A percentile compares a stretch with the other conserved stretches of the same genome.
These are phyloP conservation scores for Stereum hirsutum DNA, from an alignment of 1,284 basidiomycete species.

Conservation along the genomic window DNA sequence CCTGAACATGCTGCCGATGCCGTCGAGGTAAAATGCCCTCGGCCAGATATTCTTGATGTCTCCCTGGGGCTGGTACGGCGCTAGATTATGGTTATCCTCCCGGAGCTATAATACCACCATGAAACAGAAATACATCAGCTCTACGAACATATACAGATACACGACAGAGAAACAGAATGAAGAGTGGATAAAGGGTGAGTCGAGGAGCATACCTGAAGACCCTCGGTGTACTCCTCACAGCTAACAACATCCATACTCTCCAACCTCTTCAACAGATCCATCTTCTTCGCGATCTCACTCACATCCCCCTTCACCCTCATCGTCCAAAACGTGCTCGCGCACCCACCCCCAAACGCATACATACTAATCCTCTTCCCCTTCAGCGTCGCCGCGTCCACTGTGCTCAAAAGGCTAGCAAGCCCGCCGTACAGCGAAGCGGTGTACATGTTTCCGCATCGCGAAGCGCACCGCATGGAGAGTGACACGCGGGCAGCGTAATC, in stretches of 20 bases:
- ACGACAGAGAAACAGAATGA: too few species aligned
- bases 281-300: slow-evolving; percentile 66
- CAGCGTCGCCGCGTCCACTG: slow-evolving; percentile 57
- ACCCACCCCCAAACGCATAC: slow-evolving; percentile 93
- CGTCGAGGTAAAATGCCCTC: slow-evolving; percentile 89
- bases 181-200: slow-evolving; percentile 1
- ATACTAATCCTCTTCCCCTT: slow-evolving; percentile 79
- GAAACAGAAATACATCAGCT: slow-evolving; percentile 3
- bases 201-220: slow-evolving; percentile 58
- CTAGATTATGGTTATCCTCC: slow-evolving; percentile 94
- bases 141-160: too few species aligned
- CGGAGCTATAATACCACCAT: slow-evolving; percentile 59
- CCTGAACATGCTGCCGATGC: slow-evolving; percentile 88
- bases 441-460: slow-evolving; percentile 97
- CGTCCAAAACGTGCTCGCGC: slow-evolving; percentile 87
- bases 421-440: slow-evolving; percentile 94
- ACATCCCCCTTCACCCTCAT: slow-evolving; percentile 84
- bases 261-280: slow-evolving; percentile 75
- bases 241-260: slow-evolving; percentile 89
- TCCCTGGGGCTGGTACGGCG: slow-evolving; percentile 80
- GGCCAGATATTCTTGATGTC: slow-evolving; percentile 91
- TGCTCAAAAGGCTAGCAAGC: slow-evolving; percentile 75
- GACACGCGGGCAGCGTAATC: slow-evolving; percentile 68
- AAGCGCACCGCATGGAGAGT: slow-evolving; percentile 76
- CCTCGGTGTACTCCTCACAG: slow-evolving; percentile 77